Evolutionary conservation across 2,329 filamentous ascomycete species (phyloP).

Genomic region (Achaetomium macrosporum): DNA sequence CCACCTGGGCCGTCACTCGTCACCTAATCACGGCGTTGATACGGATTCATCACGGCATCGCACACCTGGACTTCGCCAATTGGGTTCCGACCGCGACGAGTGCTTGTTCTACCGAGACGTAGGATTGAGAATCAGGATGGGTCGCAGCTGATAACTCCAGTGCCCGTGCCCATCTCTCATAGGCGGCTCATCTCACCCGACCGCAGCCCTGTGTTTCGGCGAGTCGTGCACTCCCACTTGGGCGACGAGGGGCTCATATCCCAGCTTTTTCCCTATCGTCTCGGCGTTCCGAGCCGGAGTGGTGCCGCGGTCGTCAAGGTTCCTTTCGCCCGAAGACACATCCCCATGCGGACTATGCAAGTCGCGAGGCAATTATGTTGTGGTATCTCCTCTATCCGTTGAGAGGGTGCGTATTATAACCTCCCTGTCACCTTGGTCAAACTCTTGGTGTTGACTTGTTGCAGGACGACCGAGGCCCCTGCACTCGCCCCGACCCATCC

Average conservation of each 20-base stretch:
- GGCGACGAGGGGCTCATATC: too few species aligned
- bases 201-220: too few species aligned
- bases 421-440: not conserved
- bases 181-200: not conserved
- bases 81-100: too few species aligned
- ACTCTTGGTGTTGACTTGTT: slow-evolving; percentile 15
- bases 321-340: not conserved
- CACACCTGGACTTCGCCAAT: too few species aligned
- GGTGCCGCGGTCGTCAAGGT: too few species aligned
- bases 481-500: slow-evolving; percentile 59
- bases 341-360: not conserved
- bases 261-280: too few species aligned
- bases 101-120: not conserved
- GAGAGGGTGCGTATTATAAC: slow-evolving; percentile 55
- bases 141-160: not conserved
- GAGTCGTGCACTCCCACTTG: too few species aligned
- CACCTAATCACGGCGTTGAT: too few species aligned
- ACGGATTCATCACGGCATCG: too few species aligned
- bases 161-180: not conserved
- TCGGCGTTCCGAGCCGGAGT: too few species aligned
- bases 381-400: slow-evolving; percentile 74
- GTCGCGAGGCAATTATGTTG: slow-evolving; percentile 46
- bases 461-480: slow-evolving; percentile 68
- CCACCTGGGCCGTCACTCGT: too few species aligned
- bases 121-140: not conserved